A percentile compares a stretch with the other conserved stretches of the same genome.
These are phyloP conservation scores for Mortierella sp. DNA, from an alignment of 371 early-diverging fungal genomes.

Conservation along the genomic window DNA sequence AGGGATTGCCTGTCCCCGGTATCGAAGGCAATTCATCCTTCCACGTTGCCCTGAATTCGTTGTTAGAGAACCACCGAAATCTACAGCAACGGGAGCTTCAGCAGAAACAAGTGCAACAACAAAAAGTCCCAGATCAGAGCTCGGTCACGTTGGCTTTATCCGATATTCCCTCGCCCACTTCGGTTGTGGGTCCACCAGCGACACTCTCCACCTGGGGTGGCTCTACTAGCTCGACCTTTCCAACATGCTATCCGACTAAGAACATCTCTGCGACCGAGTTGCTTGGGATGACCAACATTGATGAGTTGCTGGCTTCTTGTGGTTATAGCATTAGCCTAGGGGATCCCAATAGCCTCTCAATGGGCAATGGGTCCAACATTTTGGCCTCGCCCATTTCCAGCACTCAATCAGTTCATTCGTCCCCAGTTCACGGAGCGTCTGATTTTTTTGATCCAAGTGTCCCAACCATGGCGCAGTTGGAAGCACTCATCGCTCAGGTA, in stretches of 20 bases:
- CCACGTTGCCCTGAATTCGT: conserved; percentile 26
- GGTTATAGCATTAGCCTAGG: conserved; percentile 12
- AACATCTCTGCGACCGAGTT: conserved; percentile 12
- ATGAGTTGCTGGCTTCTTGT: conserved; percentile 35
- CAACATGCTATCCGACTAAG: too few species aligned
- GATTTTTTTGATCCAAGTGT: not conserved
- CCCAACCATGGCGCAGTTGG: conserved; percentile 15
- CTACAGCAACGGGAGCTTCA: conserved; percentile 16
- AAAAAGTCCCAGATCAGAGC: not conserved
- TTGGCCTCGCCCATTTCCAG: conserved; percentile 21
- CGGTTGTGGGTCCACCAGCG: conserved; percentile 16
- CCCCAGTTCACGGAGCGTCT: conserved; percentile 7
- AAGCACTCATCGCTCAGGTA: conserved; percentile 24
- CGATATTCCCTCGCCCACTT: conserved; percentile 15
- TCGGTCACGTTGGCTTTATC: conserved; percentile 10
- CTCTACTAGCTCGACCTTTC: too few species aligned
- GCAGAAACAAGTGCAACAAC: conserved; percentile 5
- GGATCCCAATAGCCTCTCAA: not conserved
- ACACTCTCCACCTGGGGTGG: conserved; percentile 8
- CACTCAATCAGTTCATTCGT: conserved; percentile 15
- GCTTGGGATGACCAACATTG: conserved; percentile 33
- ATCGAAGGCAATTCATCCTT: conserved; percentile 25
- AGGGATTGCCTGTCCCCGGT: conserved; percentile 12
- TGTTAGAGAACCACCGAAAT: conserved; percentile 35
- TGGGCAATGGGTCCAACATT: not conserved